These are phyloP conservation scores for Globisporangium spiculum DNA, from an alignment of 352 stramenopile species.

Conservation along the genomic window DNA sequence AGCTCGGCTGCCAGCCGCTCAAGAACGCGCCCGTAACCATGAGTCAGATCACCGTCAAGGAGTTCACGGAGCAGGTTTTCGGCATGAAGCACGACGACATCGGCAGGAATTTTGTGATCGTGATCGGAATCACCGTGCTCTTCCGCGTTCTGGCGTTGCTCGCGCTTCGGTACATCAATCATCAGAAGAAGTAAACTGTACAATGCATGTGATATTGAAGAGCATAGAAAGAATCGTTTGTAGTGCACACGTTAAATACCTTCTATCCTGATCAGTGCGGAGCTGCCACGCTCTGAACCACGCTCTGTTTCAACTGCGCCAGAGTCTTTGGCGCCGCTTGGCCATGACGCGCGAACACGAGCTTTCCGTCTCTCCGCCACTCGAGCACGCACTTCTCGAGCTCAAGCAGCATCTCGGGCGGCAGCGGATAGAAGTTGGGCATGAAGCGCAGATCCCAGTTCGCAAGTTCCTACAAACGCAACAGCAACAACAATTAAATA, in stretches of 20 bases:
- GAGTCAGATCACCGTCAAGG: background rate
- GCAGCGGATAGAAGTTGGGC: slow-evolving; percentile 57
- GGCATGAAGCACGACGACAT: slow-evolving; percentile 1
- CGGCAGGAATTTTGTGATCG: background rate
- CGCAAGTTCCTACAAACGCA: slow-evolving; percentile 17
- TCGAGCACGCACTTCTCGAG: slow-evolving; percentile 32
- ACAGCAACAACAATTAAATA: slow-evolving; percentile 8
- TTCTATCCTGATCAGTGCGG: background rate
- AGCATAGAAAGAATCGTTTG: background rate
- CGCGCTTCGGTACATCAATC: background rate
- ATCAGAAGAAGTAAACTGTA: background rate
- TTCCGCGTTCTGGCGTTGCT: slow-evolving; percentile 4
- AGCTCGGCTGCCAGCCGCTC: slow-evolving; percentile 4
- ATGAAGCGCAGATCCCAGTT: slow-evolving; percentile 45
- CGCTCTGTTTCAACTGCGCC: slow-evolving; percentile 27
- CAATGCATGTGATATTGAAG: background rate
- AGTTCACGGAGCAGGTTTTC: slow-evolving; percentile 2
- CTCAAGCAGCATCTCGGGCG: slow-evolving; percentile 58
- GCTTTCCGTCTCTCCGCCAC: slow-evolving; percentile 25
- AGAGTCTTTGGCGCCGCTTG: slow-evolving; percentile 17
- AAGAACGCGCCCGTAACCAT: background rate
- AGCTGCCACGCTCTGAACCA: slow-evolving; percentile 12
- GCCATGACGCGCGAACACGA: slow-evolving; percentile 21
- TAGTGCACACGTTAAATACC: slow-evolving; percentile 12
- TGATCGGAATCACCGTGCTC: background rate